A percentile compares a stretch with the other conserved stretches of the same genome.
phyloP scores from a whole-genome alignment of 78 protist genomes.

The Dictyostelium intermedium region DNA sequence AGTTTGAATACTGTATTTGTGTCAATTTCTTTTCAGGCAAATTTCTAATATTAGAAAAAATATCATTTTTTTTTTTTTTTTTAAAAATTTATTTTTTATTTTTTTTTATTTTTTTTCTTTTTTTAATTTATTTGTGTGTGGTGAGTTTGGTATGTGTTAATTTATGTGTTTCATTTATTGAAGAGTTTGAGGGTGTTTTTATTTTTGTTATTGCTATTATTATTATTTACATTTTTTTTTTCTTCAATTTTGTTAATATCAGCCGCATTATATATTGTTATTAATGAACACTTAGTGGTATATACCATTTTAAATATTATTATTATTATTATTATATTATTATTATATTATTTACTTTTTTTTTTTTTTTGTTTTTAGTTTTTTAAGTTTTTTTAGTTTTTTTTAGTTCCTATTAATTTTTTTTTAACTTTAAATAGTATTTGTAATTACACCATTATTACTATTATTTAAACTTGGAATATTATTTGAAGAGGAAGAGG shows the following conservation, averaged over 20 bases:
- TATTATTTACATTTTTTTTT: no score
- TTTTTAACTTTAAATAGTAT: neutral
- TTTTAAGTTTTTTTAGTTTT: neutral
- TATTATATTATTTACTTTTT: neutral
- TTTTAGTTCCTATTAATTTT: neutral
- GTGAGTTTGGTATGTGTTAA: neutral
- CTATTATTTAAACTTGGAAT: slow-evolving; percentile 2
- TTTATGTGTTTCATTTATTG: neutral
- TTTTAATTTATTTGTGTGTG: neutral
- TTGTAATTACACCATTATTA: neutral
- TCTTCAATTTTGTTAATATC: neutral
- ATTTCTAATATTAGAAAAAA: no score
- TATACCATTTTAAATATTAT: neutral
- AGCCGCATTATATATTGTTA: neutral
- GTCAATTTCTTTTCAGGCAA: no score
- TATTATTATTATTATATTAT: no score
- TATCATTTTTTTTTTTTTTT: no score
- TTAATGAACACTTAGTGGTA: neutral
- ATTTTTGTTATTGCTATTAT: no score
- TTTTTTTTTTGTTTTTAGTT: neutral
- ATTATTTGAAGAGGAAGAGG: neutral
- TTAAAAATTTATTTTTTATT: no score
- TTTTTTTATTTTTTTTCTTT: no score
- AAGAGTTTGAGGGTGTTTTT: neutral
- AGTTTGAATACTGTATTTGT: neutral